These are phyloP conservation scores for Debaryomyces subglobosus DNA, from an alignment of 1,139 yeast species.

Conservation along the genomic window DNA sequence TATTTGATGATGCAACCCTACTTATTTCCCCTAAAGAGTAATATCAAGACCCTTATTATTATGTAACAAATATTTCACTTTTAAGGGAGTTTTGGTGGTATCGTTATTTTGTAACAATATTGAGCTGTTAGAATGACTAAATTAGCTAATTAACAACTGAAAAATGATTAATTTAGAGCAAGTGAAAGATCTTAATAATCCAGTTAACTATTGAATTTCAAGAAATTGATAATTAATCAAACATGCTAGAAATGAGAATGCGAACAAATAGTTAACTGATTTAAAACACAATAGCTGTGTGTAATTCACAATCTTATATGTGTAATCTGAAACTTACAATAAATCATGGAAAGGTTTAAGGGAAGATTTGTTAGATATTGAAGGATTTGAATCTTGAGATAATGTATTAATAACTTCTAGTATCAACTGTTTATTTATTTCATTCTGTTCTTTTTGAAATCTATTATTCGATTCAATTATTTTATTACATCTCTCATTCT, in stretches of 20 bases:
- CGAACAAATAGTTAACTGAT: background rate
- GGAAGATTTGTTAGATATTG: slow-evolving; percentile 8
- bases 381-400: slow-evolving; percentile 6
- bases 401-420: slow-evolving; percentile 11
- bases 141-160: too few species aligned
- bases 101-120: too few species aligned
- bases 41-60: background rate
- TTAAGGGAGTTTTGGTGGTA: too few species aligned
- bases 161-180: too few species aligned
- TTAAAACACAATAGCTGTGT: background rate
- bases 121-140: too few species aligned
- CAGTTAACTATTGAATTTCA: too few species aligned
- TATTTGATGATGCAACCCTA: too few species aligned
- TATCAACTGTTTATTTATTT: slow-evolving; percentile 19
- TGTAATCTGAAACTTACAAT: background rate
- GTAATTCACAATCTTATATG: background rate
- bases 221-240: too few species aligned
- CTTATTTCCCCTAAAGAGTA: background rate
- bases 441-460: slow-evolving; percentile 19
- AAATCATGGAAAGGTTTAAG: slow-evolving; percentile 11
- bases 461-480: slow-evolving; percentile 17
- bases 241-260: background rate
- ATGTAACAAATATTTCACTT: too few species aligned
- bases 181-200: too few species aligned
- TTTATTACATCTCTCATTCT: slow-evolving; percentile 14